Percentiles rank a stretch among this genome's conserved stretches.
phyloP scores from a whole-genome alignment of 1,284 basidiomycete species.

The Inonotus obliquus region DNA sequence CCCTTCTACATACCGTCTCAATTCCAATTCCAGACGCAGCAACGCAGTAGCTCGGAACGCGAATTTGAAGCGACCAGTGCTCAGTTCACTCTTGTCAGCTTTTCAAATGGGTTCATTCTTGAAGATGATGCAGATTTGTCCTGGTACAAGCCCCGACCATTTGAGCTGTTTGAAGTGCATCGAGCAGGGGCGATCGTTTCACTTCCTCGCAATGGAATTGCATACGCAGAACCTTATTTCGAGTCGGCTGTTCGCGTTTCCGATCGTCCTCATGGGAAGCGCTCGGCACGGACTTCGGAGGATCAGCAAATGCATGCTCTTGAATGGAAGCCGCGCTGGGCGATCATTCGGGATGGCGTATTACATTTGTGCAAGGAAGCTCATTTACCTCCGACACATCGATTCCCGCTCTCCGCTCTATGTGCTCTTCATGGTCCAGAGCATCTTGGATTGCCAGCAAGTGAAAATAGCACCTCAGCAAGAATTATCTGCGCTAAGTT shows the following conservation, averaged over 20 bases:
- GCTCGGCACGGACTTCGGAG: conserved; percentile 8
- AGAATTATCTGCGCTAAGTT: conserved; percentile 51
- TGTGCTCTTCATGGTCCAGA: conserved; percentile 42
- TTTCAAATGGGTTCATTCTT: conserved; percentile 60
- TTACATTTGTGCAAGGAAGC: conserved; percentile 51
- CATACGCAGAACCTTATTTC: conserved; percentile 65
- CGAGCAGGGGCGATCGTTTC: conserved; percentile 35
- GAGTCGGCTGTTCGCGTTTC: conserved; percentile 34
- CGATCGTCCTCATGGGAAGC: conserved; percentile 17
- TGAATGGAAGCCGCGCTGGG: conserved; percentile 64
- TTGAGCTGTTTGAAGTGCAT: conserved; percentile 67
- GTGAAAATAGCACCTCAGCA: conserved; percentile 21
- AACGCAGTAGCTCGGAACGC: conserved; percentile 5
- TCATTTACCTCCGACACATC: conserved; percentile 40
- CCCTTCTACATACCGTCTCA: background rate
- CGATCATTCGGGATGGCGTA: conserved; percentile 53
- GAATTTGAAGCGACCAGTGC: conserved; percentile 19
- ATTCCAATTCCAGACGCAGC: background rate
- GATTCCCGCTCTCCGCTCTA: conserved; percentile 39
- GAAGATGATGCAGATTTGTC: conserved; percentile 56
- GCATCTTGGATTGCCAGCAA: conserved; percentile 31
- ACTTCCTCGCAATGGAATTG: conserved; percentile 40
- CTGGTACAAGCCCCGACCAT: conserved; percentile 51
- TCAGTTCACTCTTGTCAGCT: conserved; percentile 48
- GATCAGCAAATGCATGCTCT: conserved; percentile 22